Evolutionary conservation across 2,329 filamentous ascomycete species (phyloP), one percentile per base, ranked within the genome.

Genomic region (Boeremia exigua): DNA sequence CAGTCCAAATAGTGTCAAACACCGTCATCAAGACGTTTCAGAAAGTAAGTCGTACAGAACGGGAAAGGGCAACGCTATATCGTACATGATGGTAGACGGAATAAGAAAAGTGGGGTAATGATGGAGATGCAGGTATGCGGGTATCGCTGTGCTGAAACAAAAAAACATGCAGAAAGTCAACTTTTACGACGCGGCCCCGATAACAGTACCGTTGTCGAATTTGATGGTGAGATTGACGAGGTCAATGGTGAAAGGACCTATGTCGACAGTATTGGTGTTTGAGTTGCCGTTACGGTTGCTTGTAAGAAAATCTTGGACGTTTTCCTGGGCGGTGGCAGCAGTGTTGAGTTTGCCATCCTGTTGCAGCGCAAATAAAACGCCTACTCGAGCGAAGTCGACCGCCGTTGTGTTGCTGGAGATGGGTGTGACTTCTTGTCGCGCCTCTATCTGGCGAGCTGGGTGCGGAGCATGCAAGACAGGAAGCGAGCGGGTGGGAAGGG

Each of bases 361-460:
- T 58, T 81, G 78, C 12, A 82, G 66, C 11, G 80, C 71, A 33
- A 79, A 75, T 4, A 82, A 72, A 12, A 82, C 76, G 12, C 76
- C 75, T 14, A 78, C 62, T 19, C 79, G 75, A 2, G 80, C 80
- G 60, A 82, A 81, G 58, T 81, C 78, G 25, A 80, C 56, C 1
- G 73, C 69, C 0, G 66, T 72, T 2, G 71, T 63, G 46, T 75
- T 74, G 62, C 71, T 75, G 3, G 69, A 73, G 15, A 75, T 63
- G 1, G 73, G 71, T 17, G 74, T 59, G 1, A 61, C 65, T 9
- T 23, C 72, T 42, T 37, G 65, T 53, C 14, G 66, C 23, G 28
- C 53, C 53, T 2, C 68, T 15, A 42, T 60, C 42, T 23, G 59
- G 43, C 15, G 57, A 46, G 55, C 51, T 30, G 61, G 58, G 37